Base-by-base conservation (phyloP, 2,329 filamentous ascomycete genomes). In the Talaromyces atroroseus region DNA sequence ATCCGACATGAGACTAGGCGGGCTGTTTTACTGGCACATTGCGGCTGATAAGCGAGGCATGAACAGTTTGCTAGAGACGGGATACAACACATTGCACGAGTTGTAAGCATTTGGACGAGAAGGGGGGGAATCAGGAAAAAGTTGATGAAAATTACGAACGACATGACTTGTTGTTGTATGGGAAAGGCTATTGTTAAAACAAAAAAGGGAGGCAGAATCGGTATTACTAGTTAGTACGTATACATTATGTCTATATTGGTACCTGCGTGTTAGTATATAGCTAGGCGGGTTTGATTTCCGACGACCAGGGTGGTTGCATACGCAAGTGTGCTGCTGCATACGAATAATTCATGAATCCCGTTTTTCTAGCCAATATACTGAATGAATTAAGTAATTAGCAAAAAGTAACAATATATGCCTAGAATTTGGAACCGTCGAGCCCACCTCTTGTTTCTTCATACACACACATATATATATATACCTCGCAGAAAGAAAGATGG, bases 1-100 rank as follows among this genome's bases (percentile, higher is more conserved):
- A 69, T 86, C 83, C 64, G 81, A 87, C 64, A 85, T 86, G 63
- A 81, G 82, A 26, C 75, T 94, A 18, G 89, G 85, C 26, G 89
- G 89, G 0, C 72, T 94, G 8, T 92, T 91, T 69, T 94, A 92
- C 71, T 92, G 87, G 87, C 85, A 87, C 53, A 87, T 85, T n/a
- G 86, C 87, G 14, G 84, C 82, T 2, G 89, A 94, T 74, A 80
- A 81, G 7, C 68, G 73, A n/a, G 81, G 77, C 2, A 62, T 69
- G 8, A 73, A 80, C 61, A 87, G 84, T 65, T 65, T 88, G 59
- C 80, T 87, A 23, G 78, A 78, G 53, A 81, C 82, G 32, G 84
- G 84, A 4, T 84, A 80, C 64, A 73, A 80, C 57, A 80, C 78
- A 2, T 67, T 87, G 59, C 76, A 78, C 63, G 71, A 74, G 26